phyloP scores from a whole-genome alignment of 2,329 filamentous ascomycete species.

The Aspergillus hortae region DNA sequence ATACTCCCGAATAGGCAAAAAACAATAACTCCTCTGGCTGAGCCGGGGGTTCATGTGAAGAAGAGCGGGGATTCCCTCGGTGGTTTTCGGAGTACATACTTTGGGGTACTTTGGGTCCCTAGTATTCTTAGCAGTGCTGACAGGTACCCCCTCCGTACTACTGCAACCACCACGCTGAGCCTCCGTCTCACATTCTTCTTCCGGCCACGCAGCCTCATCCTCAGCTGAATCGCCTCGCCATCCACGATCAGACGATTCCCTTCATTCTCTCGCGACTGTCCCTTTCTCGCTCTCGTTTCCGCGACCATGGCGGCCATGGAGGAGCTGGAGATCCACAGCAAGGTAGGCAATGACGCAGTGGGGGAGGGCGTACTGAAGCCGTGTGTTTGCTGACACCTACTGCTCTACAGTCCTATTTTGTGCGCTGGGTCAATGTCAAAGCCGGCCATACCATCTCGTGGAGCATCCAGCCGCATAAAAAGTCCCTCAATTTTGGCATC shows the following conservation, averaged over 20 bases:
- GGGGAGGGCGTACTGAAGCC: slow-evolving; percentile 1
- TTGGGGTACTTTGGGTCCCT: too few species aligned
- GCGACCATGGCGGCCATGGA: slow-evolving; percentile 83
- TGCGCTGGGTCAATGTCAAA: slow-evolving; percentile 92
- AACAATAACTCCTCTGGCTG: background rate
- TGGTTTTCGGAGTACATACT: background rate
- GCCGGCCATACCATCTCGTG: slow-evolving; percentile 91
- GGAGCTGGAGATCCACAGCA: slow-evolving; percentile 95
- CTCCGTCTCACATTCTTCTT: background rate
- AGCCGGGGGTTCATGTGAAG: background rate
- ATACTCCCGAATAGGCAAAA: background rate
- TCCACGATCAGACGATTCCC: background rate
- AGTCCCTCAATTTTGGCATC: slow-evolving; percentile 96
- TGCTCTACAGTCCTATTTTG: slow-evolving; percentile 77
- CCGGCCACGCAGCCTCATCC: background rate
- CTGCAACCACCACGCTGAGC: background rate
- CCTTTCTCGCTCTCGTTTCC: slow-evolving; percentile 10
- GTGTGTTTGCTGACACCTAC: slow-evolving; percentile 13
- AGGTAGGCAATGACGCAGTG: slow-evolving; percentile 54
- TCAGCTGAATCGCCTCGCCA: too few species aligned
- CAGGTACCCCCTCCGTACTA: background rate
- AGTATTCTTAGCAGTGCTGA: background rate
- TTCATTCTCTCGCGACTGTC: background rate
- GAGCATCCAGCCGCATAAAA: slow-evolving; percentile 97
- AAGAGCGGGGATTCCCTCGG: background rate